Evolutionary conservation across 75 land plant genomes (phyloP).

Genomic region (Selaginella tamariscina): DNA sequence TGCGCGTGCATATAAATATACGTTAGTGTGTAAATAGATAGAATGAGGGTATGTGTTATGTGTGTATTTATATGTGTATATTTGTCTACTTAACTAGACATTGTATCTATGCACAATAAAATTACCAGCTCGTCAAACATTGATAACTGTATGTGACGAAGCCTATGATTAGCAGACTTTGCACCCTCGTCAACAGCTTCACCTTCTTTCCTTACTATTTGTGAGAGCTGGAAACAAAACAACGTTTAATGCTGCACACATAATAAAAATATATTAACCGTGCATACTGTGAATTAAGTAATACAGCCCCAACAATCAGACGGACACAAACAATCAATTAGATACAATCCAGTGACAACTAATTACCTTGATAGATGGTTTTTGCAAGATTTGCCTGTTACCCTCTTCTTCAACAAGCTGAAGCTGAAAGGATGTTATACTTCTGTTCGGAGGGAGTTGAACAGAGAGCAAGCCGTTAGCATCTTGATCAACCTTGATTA

Average conservation of each 20-base stretch:
- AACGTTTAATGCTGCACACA: too few species aligned
- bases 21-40: neutral
- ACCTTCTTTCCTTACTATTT: slow-evolving; percentile 26
- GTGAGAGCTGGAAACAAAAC: too few species aligned
- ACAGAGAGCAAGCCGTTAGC: slow-evolving; percentile 55
- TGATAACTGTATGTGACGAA: slow-evolving; percentile 61
- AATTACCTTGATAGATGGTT: neutral
- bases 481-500: slow-evolving; percentile 69
- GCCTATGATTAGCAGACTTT: slow-evolving; percentile 46
- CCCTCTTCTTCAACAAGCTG: neutral
- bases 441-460: slow-evolving; percentile 35
- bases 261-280: neutral
- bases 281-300: neutral
- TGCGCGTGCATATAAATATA: neutral
- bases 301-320: neutral
- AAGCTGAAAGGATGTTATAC: slow-evolving; percentile 10
- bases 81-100: neutral
- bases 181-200: slow-evolving; percentile 46
- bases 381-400: slow-evolving; percentile 32
- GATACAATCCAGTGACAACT: neutral
- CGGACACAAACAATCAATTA: too few species aligned
- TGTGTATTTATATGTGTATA: neutral
- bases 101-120: neutral
- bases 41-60: neutral
- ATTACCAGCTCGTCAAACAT: slow-evolving; percentile 79